phyloP scores from a whole-genome alignment of 345 rosid species.

The Sonneratia caseolaris region DNA sequence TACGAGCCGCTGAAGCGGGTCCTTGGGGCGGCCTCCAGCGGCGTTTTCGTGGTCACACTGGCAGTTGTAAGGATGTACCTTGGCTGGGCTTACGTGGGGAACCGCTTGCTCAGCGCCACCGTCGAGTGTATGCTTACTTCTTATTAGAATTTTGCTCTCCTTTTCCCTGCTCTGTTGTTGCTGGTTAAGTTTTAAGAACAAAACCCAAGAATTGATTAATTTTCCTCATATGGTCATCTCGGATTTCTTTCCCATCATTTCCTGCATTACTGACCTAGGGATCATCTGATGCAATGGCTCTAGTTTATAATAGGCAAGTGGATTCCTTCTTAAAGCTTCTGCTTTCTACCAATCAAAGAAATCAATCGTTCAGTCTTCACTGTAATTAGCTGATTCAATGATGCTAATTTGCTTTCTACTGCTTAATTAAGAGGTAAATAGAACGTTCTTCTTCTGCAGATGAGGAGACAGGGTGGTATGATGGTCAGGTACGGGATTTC shows the following conservation, averaged over 20 bases:
- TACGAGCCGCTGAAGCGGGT: conserved; percentile 49
- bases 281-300: neutral
- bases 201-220: neutral
- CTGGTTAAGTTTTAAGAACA: neutral
- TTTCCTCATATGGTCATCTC: neutral
- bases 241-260: neutral
- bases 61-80: conserved; percentile 90
- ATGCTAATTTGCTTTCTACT: neutral
- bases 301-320: neutral
- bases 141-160: neutral
- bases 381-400: neutral
- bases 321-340: neutral
- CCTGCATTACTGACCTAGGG: too few species aligned
- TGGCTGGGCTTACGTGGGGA: conserved; percentile 98
- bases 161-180: neutral
- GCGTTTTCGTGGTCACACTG: conserved; percentile 65
- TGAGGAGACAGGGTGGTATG: conserved; percentile 95
- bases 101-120: conserved; percentile 92
- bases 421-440: neutral
- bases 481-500: conserved; percentile 60
- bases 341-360: neutral
- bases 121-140: conserved; percentile 57
- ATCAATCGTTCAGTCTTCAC: neutral
- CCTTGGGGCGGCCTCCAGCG: conserved; percentile 59
- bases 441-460: conserved; percentile 23